A percentile compares a stretch with the other conserved stretches of the same genome.
These are phyloP conservation scores for Saksenaea vasiformis DNA, from an alignment of 371 early-diverging fungal genomes.

Conservation along the genomic window DNA sequence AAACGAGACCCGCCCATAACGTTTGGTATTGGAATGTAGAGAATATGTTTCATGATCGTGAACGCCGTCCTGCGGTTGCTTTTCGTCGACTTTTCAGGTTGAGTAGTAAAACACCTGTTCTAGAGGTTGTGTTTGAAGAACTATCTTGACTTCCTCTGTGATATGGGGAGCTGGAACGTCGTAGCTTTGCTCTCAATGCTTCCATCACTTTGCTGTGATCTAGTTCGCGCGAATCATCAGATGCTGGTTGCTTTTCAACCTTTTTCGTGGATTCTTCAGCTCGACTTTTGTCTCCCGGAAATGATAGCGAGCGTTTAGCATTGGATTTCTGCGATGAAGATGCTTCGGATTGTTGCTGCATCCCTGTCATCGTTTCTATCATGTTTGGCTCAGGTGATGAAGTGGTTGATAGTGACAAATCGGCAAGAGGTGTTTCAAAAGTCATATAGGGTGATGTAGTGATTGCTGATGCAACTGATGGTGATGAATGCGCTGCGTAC, in stretches of 20 bases:
- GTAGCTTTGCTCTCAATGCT: slow-evolving; percentile 35
- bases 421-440: slow-evolving; percentile 1
- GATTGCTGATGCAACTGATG: background rate
- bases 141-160: slow-evolving; percentile 1
- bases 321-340: background rate
- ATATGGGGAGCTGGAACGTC: slow-evolving; percentile 20
- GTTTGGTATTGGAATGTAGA: background rate
- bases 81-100: slow-evolving; percentile 44
- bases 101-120: slow-evolving; percentile 36
- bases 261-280: background rate
- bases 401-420: background rate
- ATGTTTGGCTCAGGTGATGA: slow-evolving; percentile 9
- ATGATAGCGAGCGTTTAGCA: background rate
- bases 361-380: background rate
- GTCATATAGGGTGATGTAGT: slow-evolving; percentile 7
- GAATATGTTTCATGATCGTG: slow-evolving; percentile 13
- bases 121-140: slow-evolving; percentile 4
- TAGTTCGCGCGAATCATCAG: background rate
- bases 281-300: background rate
- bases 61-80: slow-evolving; percentile 25
- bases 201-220: slow-evolving; percentile 39
- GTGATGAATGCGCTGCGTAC: background rate
- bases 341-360: background rate
- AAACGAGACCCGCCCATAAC: background rate
- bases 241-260: background rate